Percentiles rank a stretch among this genome's conserved stretches.
These are phyloP conservation scores for Euphorbia peplus DNA, from an alignment of 345 rosid species.

Conservation along the genomic window DNA sequence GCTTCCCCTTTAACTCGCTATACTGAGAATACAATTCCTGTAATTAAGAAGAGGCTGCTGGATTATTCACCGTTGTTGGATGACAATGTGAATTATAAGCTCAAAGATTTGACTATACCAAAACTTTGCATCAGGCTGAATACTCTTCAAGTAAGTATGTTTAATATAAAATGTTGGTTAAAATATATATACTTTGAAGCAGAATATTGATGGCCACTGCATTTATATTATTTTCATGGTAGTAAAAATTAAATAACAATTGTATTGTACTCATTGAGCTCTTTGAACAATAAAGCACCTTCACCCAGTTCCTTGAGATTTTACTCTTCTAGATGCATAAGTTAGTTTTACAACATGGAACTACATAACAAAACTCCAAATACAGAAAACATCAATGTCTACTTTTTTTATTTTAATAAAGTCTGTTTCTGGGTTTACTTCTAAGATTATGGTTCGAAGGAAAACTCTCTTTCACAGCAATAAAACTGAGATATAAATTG, in stretches of 20 bases:
- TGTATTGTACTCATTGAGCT: background rate
- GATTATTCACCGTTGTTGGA: conserved; percentile 40
- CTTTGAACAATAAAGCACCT: background rate
- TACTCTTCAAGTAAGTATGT: conserved; percentile 71
- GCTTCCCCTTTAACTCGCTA: conserved; percentile 92
- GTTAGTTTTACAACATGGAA: background rate
- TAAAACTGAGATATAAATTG: background rate
- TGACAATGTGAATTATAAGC: conserved; percentile 40
- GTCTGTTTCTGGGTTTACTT: no score
- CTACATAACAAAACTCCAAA: background rate
- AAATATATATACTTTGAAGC: background rate
- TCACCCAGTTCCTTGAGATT: background rate
- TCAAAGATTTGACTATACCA: conserved; percentile 62
- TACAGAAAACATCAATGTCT: background rate
- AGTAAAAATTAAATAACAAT: background rate
- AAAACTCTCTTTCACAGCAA: background rate
- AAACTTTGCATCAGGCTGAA: conserved; percentile 85
- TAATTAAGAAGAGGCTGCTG: conserved; percentile 14
- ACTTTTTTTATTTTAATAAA: background rate
- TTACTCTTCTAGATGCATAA: background rate
- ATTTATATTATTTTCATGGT: background rate
- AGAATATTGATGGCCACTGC: background rate
- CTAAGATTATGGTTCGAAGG: no score
- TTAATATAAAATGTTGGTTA: background rate
- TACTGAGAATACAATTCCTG: conserved; percentile 13